phyloP scores from a whole-genome alignment of 1,284 basidiomycete genomes.

The Ceratobasidium sp. region DNA sequence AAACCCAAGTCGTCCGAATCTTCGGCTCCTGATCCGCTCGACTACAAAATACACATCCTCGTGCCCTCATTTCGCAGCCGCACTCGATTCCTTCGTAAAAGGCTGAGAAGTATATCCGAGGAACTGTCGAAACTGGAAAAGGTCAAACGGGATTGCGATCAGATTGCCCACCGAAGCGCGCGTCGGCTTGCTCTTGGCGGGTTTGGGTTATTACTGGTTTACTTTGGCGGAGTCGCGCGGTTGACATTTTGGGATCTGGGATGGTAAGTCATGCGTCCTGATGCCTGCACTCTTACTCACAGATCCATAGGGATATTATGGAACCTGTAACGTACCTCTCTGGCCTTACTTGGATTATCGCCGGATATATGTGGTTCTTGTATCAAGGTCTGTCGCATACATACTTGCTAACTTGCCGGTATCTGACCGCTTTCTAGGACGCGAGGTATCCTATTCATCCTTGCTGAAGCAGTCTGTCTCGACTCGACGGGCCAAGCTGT shows the following conservation, averaged over 20 bases:
- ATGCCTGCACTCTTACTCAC: neutral
- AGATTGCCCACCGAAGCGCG: constrained; percentile 62
- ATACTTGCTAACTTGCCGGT: constrained; percentile 48
- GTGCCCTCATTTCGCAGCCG: constrained; percentile 69
- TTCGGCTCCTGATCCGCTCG: constrained; percentile 40
- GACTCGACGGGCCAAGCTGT: constrained; percentile 62
- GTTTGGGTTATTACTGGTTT: constrained; percentile 63
- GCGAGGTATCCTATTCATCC: constrained; percentile 72
- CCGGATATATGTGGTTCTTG: constrained; percentile 62
- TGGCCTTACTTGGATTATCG: constrained; percentile 64
- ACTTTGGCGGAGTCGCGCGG: constrained; percentile 68
- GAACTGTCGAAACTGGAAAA: constrained; percentile 48
- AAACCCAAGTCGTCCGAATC: constrained; percentile 5
- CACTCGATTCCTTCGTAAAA: constrained; percentile 59
- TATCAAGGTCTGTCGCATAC: constrained; percentile 41
- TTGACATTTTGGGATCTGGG: constrained; percentile 69
- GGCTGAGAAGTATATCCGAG: constrained; percentile 49
- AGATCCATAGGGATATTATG: constrained; percentile 64
- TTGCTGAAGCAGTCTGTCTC: constrained; percentile 64
- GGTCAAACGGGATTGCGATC: constrained; percentile 60
- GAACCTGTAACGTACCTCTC: constrained; percentile 72
- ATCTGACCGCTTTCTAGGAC: constrained; percentile 69
- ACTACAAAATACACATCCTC: constrained; percentile 56
- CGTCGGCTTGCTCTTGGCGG: constrained; percentile 63
- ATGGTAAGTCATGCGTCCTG: constrained; percentile 51